Evolutionary conservation across 2,329 filamentous ascomycete species (phyloP), one percentile per base, ranked within the genome.

Genomic region (Ophiostoma pallidulum): DNA sequence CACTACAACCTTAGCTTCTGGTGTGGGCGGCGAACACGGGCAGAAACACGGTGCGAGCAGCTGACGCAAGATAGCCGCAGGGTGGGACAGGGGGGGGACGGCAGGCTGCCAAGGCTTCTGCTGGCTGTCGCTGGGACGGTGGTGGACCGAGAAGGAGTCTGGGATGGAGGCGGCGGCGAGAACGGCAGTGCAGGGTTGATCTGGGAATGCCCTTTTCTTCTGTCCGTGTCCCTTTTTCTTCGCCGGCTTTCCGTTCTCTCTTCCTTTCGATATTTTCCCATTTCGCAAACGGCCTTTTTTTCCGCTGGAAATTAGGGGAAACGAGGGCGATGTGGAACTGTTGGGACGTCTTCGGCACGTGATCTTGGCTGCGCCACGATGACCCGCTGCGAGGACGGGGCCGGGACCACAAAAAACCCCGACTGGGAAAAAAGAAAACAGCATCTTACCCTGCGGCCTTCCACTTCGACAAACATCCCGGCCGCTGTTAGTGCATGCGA

Each of bases 1-100:
- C 52, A 54, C 50, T 51, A 49, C 47, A 31, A 45, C 46, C 45
- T 47, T 48, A 52, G 47, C 40, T 53, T n/a, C 20, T 19, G 35
- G 14, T 19, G 8, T 36, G 45, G 51, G 51, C 51, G 53, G 53
- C 53, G 51, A 54, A 47, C 39, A 44, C 20, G 33, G 53, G 53
- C 52, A 54, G 52, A 54, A 37, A 39, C 38, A 41, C 43, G 26
- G 39, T 32, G 38, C 31, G 40, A 49, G 40, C 46, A 40, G 51
- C 43, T 49, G 46, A 49, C 43, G 43, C 45, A 45, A 41, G 39
- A 49, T 19, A 22, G 16, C 24, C 19, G 41, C 18, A 38, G 33
- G 19, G 38, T 22, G 44, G 47, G 46, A 45, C 47, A 37, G 29
- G 47, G 41, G 36, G 41, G 31, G 41, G 9, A 16, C 8, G 16